These are phyloP conservation scores for Gracilariopsis chorda DNA, from an alignment of 23 red algal genomes.

Conservation along the genomic window DNA sequence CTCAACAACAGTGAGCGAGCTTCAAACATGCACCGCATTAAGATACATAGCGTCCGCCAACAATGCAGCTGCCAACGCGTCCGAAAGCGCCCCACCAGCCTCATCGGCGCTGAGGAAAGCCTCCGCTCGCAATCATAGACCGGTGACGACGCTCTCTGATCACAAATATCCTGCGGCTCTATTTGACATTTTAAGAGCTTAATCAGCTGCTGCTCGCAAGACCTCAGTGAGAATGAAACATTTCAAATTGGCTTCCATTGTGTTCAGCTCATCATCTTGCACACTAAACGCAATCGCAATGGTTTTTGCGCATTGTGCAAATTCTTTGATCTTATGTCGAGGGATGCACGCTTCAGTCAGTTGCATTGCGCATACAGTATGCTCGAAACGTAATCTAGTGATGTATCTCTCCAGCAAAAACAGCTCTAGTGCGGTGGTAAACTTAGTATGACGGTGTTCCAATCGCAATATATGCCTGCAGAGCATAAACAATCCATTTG, in stretches of 20 bases:
- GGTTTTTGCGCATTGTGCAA: neutral
- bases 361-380: neutral
- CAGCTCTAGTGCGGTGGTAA: slow-evolving; percentile 10
- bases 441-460: neutral
- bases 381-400: slow-evolving; percentile 23
- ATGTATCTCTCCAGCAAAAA: neutral
- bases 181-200: neutral
- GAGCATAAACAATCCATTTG: neutral
- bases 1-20: slow-evolving; percentile 6
- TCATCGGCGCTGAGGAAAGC: neutral
- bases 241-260: neutral
- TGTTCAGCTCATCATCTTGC: slow-evolving; percentile 34
- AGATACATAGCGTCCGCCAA: slow-evolving; percentile 30
- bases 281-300: neutral
- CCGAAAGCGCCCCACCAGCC: neutral
- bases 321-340: neutral
- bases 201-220: slow-evolving; percentile 12
- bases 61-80: slow-evolving; percentile 32
- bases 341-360: neutral
- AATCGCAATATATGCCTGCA: neutral
- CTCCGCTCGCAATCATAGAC: slow-evolving; percentile 23
- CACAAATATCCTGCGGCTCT: neutral
- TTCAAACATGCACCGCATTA: slow-evolving; percentile 10
- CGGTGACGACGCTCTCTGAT: slow-evolving; percentile 15
- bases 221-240: neutral